Conservation (phyloP, 495 filamentous ascomycete species). For the Podospora pseudocomata region DNA sequence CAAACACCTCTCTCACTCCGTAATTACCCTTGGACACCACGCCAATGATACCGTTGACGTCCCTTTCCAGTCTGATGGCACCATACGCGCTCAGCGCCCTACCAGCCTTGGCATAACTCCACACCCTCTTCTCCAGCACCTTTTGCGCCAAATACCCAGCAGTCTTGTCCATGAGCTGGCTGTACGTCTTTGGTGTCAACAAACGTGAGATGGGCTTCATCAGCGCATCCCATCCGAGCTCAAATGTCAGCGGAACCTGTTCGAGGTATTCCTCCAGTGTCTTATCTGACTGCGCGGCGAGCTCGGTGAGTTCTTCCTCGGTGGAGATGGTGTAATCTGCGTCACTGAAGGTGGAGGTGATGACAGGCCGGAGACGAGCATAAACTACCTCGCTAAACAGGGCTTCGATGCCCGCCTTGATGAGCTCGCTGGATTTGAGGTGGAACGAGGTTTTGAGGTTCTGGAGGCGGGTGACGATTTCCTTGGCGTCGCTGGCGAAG, state of each 20-base stretch:
- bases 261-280: constrained; percentile 51
- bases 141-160: constrained; percentile 61
- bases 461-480: constrained; percentile 63
- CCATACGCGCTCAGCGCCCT: constrained; percentile 76
- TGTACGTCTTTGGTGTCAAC: constrained; percentile 66
- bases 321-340: constrained; percentile 67
- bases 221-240: constrained; percentile 76
- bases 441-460: constrained; percentile 68
- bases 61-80: constrained; percentile 81
- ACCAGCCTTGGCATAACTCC: constrained; percentile 61
- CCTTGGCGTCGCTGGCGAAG: constrained; percentile 64
- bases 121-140: constrained; percentile 86
- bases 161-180: constrained; percentile 66
- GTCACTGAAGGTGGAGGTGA: constrained; percentile 86
- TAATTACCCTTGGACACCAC: constrained; percentile 76
- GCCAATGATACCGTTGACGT: constrained; percentile 74
- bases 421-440: constrained; percentile 72
- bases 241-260: constrained; percentile 70
- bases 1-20: constrained; percentile 75
- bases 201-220: constrained; percentile 81
- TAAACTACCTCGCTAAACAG: constrained; percentile 87
- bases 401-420: constrained; percentile 75
- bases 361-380: constrained; percentile 75
- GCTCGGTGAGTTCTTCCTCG: constrained; percentile 47
- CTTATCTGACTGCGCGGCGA: constrained; percentile 48